Evolutionary conservation across 2,329 filamentous ascomycete species (phyloP), one percentile per base, ranked within the genome.

Genomic region (Phoma sp.): DNA sequence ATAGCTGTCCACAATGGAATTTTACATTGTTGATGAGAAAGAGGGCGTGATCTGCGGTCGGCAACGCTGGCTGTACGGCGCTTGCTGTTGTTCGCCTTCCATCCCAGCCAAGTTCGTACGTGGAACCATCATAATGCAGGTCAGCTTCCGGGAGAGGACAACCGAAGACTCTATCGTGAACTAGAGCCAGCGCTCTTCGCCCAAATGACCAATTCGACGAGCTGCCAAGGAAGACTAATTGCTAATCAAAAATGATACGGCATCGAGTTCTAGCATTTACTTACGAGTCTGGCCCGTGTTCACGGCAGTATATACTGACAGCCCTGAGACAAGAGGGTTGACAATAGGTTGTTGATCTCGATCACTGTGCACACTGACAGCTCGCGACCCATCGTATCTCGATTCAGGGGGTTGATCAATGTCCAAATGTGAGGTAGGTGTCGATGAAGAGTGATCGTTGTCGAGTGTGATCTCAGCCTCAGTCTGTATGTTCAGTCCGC

Each of bases 201-300:
- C 39, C 39, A 32, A 42, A 42, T 7, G 39, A 42, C 39, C 39
- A 42, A 10, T 42, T 42, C 17, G 39, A 42, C 15, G 39, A 42
- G 25, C 39, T 42, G 11, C 39, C 39, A 9, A 42, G 11, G 17
- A 26, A 21, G 5, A 42, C 39, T 42, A 4, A n/a, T n/a, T n/a
- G n/a, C n/a, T n/a, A n/a, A n/a, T n/a, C n/a, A n/a, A n/a, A n/a
- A n/a, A n/a, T n/a, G n/a, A n/a, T n/a, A n/a, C n/a, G n/a, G n/a
- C n/a, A n/a, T n/a, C n/a, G n/a, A n/a, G n/a, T n/a, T n/a, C n/a
- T n/a, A n/a, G n/a, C n/a, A n/a, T n/a, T n/a, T 11, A 42, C 39
- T 32, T 23, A 42, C 39, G 39, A 5, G 26, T 26, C 26, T 32
- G 39, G 5, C 39, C 39, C 4, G 26, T 42, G 11, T 11, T 32